Percentiles rank a stretch among this genome's conserved stretches.
phyloP scores from a whole-genome alignment of 164 flowering plant species.

The Annona cherimola region DNA sequence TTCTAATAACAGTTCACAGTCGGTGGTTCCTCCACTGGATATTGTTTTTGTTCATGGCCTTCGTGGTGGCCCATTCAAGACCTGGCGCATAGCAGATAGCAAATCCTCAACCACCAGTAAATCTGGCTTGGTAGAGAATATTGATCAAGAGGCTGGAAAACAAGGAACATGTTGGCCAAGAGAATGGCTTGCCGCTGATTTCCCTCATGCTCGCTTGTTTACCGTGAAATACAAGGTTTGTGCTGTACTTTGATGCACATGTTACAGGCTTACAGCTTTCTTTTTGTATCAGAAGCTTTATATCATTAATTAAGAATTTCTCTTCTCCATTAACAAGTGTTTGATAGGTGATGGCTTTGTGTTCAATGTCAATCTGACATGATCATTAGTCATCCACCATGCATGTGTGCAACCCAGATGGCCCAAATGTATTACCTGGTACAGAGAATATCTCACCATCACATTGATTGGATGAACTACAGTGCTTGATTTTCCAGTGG shows the following conservation, averaged over 20 bases:
- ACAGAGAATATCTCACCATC: not conserved
- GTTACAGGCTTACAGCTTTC: not conserved
- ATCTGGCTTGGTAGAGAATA: conserved; percentile 91
- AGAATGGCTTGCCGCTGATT: conserved; percentile 93
- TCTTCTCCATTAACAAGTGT: not conserved
- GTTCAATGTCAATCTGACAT: not conserved
- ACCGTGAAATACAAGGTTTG: conserved; percentile 90
- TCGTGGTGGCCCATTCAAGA: conserved; percentile 92
- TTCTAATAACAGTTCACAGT: conserved; percentile 18
- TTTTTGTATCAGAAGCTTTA: not conserved
- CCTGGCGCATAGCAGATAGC: conserved; percentile 92
- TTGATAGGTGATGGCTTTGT: not conserved
- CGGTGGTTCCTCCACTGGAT: conserved; percentile 52
- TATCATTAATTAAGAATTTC: not conserved
- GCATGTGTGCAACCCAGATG: not conserved
- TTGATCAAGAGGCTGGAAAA: conserved; percentile 96
- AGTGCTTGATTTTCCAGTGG: not conserved
- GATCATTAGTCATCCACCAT: not conserved
- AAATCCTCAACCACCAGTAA: conserved; percentile 71
- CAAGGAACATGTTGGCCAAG: conserved; percentile 94
- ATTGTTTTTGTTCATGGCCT: conserved; percentile 92
- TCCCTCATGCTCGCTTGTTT: conserved; percentile 86
- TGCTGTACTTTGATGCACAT: conserved; percentile 7
- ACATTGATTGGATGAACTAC: not conserved
- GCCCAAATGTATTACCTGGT: not conserved